Evolutionary conservation across 2,329 filamentous ascomycete genomes (phyloP).

Genomic region (Monosporascus sp.): DNA sequence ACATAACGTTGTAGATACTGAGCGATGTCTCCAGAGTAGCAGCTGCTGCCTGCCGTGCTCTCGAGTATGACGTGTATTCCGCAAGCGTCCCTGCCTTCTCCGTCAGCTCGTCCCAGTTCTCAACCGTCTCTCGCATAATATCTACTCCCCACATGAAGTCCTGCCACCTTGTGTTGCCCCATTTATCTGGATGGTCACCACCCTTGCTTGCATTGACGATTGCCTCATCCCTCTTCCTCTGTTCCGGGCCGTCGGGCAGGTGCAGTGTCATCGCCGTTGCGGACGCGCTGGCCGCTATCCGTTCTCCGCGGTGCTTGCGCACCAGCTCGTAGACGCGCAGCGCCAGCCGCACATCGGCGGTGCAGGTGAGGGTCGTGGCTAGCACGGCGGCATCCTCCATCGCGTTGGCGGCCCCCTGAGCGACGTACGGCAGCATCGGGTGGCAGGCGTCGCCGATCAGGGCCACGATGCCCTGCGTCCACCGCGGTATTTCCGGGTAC

Average conservation of each 20-base stretch:
- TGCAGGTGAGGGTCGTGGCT: slow-evolving; percentile 18
- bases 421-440: slow-evolving; percentile 58
- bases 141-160: slow-evolving; percentile 28
- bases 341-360: slow-evolving; percentile 11
- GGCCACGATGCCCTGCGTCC: slow-evolving; percentile 48
- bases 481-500: slow-evolving; percentile 54
- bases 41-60: background rate
- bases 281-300: slow-evolving; percentile 13
- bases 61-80: background rate
- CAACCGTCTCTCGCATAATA: slow-evolving; percentile 23
- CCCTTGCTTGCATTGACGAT: slow-evolving; percentile 8
- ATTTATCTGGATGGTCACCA: slow-evolving; percentile 19
- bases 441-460: slow-evolving; percentile 58
- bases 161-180: slow-evolving; percentile 19
- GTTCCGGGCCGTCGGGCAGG: slow-evolving; percentile 13
- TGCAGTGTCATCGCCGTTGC: slow-evolving; percentile 9
- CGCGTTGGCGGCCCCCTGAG: slow-evolving; percentile 60
- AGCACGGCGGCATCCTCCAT: slow-evolving; percentile 46
- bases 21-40: background rate
- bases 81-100: background rate
- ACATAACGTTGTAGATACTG: background rate
- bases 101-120: slow-evolving; percentile 13
- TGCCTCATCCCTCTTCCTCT: slow-evolving; percentile 12
- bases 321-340: slow-evolving; percentile 15
- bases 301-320: slow-evolving; percentile 13